Conservation (phyloP, 148 eudicot species). For the Vaccinium corymbosum region DNA sequence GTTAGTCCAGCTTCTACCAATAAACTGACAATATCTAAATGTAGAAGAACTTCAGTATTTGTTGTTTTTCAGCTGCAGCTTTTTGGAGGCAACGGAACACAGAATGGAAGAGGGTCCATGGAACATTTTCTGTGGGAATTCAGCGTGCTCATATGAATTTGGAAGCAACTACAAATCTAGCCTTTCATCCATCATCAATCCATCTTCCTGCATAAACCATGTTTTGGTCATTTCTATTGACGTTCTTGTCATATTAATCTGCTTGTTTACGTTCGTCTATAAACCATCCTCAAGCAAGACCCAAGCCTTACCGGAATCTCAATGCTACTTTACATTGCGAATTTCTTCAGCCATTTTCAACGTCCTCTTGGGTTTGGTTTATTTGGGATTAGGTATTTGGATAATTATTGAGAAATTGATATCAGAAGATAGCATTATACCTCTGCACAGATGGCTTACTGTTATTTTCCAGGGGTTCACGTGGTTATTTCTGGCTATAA, state of each 20-base stretch:
- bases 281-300: constrained; percentile 9
- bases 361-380: constrained; percentile 26
- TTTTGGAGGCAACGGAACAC: background rate
- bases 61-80: background rate
- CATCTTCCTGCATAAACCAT: constrained; percentile 28
- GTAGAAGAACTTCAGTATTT: background rate
- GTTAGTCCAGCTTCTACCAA: no score
- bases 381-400: constrained; percentile 26
- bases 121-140: constrained; percentile 25
- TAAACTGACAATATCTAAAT: constrained; percentile 19
- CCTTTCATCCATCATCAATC: constrained; percentile 14
- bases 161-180: constrained; percentile 1
- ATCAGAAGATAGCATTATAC: constrained; percentile 10
- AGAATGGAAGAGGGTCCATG: constrained; percentile 6
- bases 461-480: constrained; percentile 27
- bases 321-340: background rate
- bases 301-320: background rate
- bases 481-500: constrained; percentile 28
- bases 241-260: constrained; percentile 13
- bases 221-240: constrained; percentile 20
- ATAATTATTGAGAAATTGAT: constrained; percentile 15
- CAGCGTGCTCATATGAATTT: constrained; percentile 7
- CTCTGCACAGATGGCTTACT: constrained; percentile 37
- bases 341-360: constrained; percentile 23
- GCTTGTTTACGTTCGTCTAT: background rate